Conservation (phyloP, 176 grass and related monocot genomes). For the Coix lacrymajobi region DNA sequence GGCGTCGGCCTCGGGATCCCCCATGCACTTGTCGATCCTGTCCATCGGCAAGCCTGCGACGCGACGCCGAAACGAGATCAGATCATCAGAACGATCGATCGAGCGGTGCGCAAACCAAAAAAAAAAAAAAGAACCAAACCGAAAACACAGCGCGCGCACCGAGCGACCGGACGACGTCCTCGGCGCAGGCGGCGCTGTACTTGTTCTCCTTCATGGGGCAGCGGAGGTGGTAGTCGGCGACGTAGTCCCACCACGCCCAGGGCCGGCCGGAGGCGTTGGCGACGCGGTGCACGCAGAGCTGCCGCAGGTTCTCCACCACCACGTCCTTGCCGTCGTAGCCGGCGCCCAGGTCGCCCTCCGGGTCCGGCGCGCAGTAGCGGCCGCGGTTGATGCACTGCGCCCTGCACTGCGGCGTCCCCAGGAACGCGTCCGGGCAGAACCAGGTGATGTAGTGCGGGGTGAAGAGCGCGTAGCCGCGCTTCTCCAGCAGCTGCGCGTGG, state of each 20-base stretch:
- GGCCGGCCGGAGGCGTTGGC: slow-evolving; percentile 40
- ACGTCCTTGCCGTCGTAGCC: slow-evolving; percentile 74
- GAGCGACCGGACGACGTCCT: slow-evolving; percentile 57
- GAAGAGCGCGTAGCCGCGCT: slow-evolving; percentile 53
- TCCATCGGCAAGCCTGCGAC: slow-evolving; percentile 58
- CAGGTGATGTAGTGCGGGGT: slow-evolving; percentile 96
- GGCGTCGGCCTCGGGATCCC: slow-evolving; percentile 59
- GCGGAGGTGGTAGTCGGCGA: slow-evolving; percentile 67
- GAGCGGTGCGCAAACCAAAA: too few species aligned
- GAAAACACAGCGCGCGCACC: slow-evolving; percentile 26
- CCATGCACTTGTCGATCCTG: slow-evolving; percentile 70
- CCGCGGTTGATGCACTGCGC: slow-evolving; percentile 83
- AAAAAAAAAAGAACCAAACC: too few species aligned
- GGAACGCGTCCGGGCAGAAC: slow-evolving; percentile 67
- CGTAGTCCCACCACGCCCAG: slow-evolving; percentile 95
- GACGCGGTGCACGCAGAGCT: slow-evolving; percentile 90
- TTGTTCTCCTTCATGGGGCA: slow-evolving; percentile 71
- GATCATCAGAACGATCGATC: too few species aligned
- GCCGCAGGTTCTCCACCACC: slow-evolving; percentile 76
- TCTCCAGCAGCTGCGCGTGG: slow-evolving; percentile 80
- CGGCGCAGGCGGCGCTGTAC: slow-evolving; percentile 53
- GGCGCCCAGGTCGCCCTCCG: slow-evolving; percentile 62
- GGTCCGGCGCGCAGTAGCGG: slow-evolving; percentile 85
- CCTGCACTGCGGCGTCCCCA: slow-evolving; percentile 51
- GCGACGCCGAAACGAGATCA: neutral